Conservation (phyloP, 1,139 yeast genomes). For the Diutina pseudorugosa region DNA sequence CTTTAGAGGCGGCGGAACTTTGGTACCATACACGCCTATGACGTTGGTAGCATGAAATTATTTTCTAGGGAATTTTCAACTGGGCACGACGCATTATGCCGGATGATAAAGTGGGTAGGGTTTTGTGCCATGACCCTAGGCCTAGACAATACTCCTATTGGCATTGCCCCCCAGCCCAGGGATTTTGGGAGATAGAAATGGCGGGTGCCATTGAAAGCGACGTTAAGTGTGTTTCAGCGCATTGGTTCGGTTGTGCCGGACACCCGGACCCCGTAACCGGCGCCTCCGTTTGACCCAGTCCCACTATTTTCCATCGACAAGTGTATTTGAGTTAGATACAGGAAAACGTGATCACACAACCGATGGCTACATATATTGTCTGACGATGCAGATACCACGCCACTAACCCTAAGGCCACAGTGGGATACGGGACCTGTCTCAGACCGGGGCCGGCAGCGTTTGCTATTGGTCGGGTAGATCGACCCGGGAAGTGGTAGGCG, state of each 20-base stretch:
- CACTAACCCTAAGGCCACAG: background rate
- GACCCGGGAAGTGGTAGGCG: no score
- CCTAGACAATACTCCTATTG: background rate
- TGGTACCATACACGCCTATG: background rate
- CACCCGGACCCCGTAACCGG: no score
- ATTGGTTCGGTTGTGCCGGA: no score
- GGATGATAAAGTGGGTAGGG: background rate
- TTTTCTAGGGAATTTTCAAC: background rate
- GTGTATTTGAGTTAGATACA: background rate
- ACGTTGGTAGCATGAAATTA: background rate
- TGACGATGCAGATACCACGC: background rate
- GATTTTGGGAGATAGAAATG: no score
- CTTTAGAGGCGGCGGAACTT: background rate
- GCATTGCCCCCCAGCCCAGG: no score
- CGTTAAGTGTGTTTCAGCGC: no score
- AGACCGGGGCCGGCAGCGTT: background rate
- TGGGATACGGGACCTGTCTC: background rate
- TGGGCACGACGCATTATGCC: background rate
- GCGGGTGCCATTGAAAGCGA: no score
- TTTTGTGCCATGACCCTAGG: background rate
- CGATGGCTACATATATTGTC: background rate
- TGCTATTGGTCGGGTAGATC: no score
- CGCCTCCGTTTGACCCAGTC: no score
- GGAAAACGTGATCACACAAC: slow-evolving; percentile 2
- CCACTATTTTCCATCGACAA: background rate